Percentiles rank a stretch among this genome's conserved stretches.
phyloP scores from a whole-genome alignment of 176 grass and related monocot species.

The Ampelocalamus luodianensis region DNA sequence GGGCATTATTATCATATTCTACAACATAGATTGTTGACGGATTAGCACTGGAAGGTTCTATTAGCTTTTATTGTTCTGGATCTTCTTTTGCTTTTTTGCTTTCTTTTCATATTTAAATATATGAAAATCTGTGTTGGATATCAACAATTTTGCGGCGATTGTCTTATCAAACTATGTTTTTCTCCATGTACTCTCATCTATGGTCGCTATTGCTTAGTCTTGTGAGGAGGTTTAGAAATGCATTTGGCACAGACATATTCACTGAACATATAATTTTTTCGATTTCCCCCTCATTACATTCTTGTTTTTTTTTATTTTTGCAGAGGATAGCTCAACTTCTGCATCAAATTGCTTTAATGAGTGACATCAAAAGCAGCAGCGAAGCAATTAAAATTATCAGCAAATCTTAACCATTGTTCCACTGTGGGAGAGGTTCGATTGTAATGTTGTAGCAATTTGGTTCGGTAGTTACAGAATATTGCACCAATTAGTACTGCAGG shows the following conservation, averaged over 20 bases:
- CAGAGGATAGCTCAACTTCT: conserved; percentile 60
- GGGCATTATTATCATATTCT: neutral
- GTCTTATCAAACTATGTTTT: neutral
- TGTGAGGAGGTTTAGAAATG: neutral
- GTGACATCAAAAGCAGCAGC: conserved; percentile 45
- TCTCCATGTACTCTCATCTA: neutral
- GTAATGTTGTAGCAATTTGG: conserved; percentile 21
- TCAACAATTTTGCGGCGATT: neutral
- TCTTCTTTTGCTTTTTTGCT: neutral
- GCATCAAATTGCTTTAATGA: conserved; percentile 62
- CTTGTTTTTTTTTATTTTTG: conserved; percentile 33
- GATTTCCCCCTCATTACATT: neutral
- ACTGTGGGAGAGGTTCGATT: neutral
- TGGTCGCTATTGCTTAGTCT: neutral
- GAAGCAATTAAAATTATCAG: conserved; percentile 49
- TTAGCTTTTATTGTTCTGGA: neutral
- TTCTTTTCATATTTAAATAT: neutral
- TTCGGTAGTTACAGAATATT: conserved; percentile 18
- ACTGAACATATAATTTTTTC: neutral
- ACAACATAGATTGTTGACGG: neutral
- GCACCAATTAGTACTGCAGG: neutral
- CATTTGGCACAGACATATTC: conserved; percentile 16
- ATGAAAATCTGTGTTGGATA: neutral
- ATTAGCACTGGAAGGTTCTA: neutral
- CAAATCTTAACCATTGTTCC: conserved; percentile 25